Percentiles rank a stretch among this genome's conserved stretches.
phyloP scores from a whole-genome alignment of 352 stramenopile genomes.

The Blastocystis sp. region DNA sequence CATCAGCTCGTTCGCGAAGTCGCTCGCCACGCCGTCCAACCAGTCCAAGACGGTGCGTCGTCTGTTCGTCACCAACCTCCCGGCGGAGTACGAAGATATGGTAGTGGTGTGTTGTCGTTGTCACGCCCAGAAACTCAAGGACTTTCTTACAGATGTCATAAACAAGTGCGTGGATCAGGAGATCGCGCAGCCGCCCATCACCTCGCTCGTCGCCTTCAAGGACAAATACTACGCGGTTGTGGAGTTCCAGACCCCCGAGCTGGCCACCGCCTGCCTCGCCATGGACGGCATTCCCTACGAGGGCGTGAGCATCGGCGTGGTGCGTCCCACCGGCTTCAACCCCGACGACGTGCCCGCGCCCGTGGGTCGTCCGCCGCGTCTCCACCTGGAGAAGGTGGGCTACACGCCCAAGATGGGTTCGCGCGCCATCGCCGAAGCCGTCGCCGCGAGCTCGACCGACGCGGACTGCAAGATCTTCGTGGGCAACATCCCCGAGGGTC shows the following conservation, averaged over 20 bases:
- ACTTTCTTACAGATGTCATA: constrained; percentile 64
- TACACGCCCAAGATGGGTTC: constrained; percentile 45
- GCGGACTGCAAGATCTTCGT: constrained; percentile 86
- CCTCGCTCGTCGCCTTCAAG: constrained; percentile 65
- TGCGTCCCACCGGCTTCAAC: constrained; percentile 53
- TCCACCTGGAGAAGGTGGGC: constrained; percentile 68
- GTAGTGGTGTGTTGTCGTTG: neutral
- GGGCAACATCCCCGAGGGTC: constrained; percentile 81
- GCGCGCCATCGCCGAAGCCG: constrained; percentile 48
- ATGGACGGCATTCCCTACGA: constrained; percentile 66
- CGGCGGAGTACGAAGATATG: constrained; percentile 58
- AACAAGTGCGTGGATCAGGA: constrained; percentile 62
- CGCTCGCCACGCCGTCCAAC: neutral
- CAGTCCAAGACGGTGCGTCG: constrained; percentile 40
- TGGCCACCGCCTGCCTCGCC: constrained; percentile 59
- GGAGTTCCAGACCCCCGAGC: constrained; percentile 43
- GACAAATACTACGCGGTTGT: constrained; percentile 60
- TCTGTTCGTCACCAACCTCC: constrained; percentile 66
- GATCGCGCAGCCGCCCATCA: constrained; percentile 60
- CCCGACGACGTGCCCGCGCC: constrained; percentile 51
- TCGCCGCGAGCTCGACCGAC: constrained; percentile 69
- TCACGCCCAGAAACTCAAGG: constrained; percentile 34
- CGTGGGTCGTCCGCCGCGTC: constrained; percentile 34
- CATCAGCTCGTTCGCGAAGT: constrained; percentile 19
- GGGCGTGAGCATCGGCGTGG: constrained; percentile 64